Percentiles rank a stretch among this genome's conserved stretches.
phyloP scores from a whole-genome alignment of 768 basidiomycete species.

The Mrakia frigida region DNA sequence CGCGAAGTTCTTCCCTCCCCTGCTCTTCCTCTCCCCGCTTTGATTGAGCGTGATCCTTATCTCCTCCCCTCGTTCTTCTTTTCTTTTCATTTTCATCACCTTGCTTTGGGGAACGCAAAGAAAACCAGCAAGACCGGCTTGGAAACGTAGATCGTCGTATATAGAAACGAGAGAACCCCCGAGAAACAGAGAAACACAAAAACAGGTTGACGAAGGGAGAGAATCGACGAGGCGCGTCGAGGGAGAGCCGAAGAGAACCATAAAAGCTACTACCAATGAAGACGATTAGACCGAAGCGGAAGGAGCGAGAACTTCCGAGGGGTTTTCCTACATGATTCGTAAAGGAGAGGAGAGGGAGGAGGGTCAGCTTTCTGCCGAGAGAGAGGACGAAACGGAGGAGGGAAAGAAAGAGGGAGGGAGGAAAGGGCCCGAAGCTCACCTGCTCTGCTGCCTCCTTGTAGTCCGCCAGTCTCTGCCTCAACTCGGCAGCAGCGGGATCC shows the following conservation, averaged over 20 bases:
- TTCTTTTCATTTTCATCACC: not conserved
- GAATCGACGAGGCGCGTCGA: too few species aligned
- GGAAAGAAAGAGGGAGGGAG: not conserved
- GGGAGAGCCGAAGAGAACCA: not conserved
- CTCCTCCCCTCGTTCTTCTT: too few species aligned
- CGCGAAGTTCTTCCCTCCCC: not conserved
- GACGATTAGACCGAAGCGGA: not conserved
- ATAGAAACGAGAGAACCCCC: not conserved
- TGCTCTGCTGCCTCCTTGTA: slow-evolving; percentile 30
- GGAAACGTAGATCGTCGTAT: not conserved
- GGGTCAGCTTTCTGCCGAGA: not conserved
- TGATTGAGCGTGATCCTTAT: too few species aligned
- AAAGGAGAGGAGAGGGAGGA: not conserved
- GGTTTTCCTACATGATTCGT: not conserved
- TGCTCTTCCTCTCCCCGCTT: too few species aligned
- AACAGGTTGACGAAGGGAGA: not conserved
- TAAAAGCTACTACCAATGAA: not conserved
- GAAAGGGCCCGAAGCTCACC: not conserved
- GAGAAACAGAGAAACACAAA: not conserved
- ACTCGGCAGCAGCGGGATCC: slow-evolving; percentile 10
- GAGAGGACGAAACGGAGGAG: not conserved
- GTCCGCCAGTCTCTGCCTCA: slow-evolving; percentile 10
- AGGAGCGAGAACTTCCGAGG: slow-evolving; percentile 11
- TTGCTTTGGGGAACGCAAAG: not conserved
- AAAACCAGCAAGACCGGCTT: too few species aligned